phyloP scores from a whole-genome alignment of 805 yeast species.

The Saccharomycopsis schoenii region DNA sequence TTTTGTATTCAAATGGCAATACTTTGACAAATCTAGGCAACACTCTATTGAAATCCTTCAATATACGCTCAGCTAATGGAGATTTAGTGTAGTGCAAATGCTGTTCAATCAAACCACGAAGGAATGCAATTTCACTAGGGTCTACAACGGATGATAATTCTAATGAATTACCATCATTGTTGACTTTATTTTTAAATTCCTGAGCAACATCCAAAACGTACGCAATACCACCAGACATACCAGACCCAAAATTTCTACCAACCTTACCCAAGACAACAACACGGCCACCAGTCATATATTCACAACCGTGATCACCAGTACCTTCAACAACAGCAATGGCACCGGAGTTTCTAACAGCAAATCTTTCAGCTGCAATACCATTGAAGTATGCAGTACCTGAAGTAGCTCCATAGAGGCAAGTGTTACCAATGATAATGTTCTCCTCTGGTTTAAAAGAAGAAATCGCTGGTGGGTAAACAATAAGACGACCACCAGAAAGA shows the following conservation, averaged over 20 bases:
- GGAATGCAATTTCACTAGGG: conserved; percentile 87
- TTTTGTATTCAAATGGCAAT: conserved; percentile 84
- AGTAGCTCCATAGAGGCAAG: conserved; percentile 97
- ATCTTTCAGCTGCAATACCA: conserved; percentile 97
- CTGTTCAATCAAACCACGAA: conserved; percentile 87
- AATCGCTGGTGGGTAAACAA: conserved; percentile 83
- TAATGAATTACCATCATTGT: conserved; percentile 53
- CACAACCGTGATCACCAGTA: conserved; percentile 98
- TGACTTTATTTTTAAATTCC: conserved; percentile 74
- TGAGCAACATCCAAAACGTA: conserved; percentile 90
- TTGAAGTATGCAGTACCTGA: conserved; percentile 88
- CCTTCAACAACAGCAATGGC: conserved; percentile 96
- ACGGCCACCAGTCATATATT: conserved; percentile 98
- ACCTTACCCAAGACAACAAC: conserved; percentile 87
- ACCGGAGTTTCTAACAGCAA: conserved; percentile 97
- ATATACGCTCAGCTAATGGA: conserved; percentile 73
- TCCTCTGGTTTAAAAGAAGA: conserved; percentile 88
- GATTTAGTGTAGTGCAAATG: conserved; percentile 93
- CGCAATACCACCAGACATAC: conserved; percentile 99
- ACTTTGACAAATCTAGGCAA: conserved; percentile 88
- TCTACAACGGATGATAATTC: conserved; percentile 70
- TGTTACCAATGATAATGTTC: conserved; percentile 93
- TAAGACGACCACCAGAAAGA: conserved; percentile 86
- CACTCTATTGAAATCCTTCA: conserved; percentile 80
- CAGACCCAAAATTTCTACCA: conserved; percentile 86